Evolutionary conservation across 495 filamentous ascomycete species (phyloP).

Genomic region (Talaromyces borbonicus): DNA sequence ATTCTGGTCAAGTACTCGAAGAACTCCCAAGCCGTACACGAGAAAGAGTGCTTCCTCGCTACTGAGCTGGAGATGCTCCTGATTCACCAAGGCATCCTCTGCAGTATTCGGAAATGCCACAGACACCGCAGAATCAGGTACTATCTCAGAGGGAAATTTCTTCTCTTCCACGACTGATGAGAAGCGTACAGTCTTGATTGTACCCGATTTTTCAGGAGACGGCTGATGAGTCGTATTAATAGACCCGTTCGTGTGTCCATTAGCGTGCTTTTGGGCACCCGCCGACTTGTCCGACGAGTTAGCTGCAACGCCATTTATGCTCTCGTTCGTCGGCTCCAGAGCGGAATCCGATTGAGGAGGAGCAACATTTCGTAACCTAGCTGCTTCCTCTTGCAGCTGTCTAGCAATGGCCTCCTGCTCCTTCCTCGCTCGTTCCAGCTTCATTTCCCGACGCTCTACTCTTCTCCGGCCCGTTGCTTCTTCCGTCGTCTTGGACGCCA

Average conservation of each 20-base stretch:
- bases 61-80: constrained; percentile 86
- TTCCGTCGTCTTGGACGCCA: constrained; percentile 59
- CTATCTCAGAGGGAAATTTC: neutral
- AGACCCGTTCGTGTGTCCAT: neutral
- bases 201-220: neutral
- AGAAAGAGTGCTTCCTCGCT: constrained; percentile 92
- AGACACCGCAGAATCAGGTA: neutral
- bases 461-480: constrained; percentile 67
- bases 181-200: constrained; percentile 48
- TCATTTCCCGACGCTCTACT: constrained; percentile 70
- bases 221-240: neutral
- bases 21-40: constrained; percentile 66
- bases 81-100: constrained; percentile 38
- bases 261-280: neutral
- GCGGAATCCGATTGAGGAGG: neutral
- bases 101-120: constrained; percentile 8
- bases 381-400: constrained; percentile 53
- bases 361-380: constrained; percentile 21
- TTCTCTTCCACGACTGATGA: constrained; percentile 49
- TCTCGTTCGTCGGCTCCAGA: neutral
- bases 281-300: neutral
- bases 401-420: constrained; percentile 72
- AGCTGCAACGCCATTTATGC: neutral
- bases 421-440: constrained; percentile 78
- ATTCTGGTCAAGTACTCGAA: constrained; percentile 51